Conservation (phyloP, 2,329 filamentous ascomycete species). For the Coleophoma eucalyptorum region DNA sequence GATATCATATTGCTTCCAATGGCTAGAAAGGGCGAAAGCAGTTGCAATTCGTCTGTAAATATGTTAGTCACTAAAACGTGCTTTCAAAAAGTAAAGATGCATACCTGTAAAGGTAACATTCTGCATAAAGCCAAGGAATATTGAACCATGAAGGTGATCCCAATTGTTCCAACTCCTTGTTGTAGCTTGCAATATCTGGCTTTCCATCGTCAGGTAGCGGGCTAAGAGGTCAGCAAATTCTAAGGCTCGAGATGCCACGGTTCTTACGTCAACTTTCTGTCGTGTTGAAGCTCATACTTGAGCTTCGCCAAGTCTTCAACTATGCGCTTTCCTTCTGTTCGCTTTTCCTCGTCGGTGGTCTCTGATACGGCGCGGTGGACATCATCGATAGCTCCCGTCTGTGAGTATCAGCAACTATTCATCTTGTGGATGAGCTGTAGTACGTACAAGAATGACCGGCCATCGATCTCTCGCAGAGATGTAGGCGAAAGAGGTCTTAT, state of each 20-base stretch:
- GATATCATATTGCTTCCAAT: slow-evolving; percentile 90
- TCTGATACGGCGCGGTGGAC: slow-evolving; percentile 71
- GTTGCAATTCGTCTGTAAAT: slow-evolving; percentile 67
- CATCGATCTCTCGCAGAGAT: slow-evolving; percentile 82
- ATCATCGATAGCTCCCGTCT: slow-evolving; percentile 94
- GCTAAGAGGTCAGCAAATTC: slow-evolving; percentile 8
- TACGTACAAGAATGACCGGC: slow-evolving; percentile 80
- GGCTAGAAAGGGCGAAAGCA: slow-evolving; percentile 68
- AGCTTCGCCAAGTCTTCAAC: slow-evolving; percentile 73
- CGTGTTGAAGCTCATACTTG: slow-evolving; percentile 94
- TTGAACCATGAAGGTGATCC: slow-evolving; percentile 78
- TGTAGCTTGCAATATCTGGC: slow-evolving; percentile 70
- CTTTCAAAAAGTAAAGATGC: background rate
- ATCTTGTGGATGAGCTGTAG: no score
- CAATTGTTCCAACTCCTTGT: slow-evolving; percentile 74
- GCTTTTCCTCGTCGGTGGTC: slow-evolving; percentile 52
- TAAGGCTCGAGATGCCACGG: no score
- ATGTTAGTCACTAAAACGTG: slow-evolving; percentile 3
- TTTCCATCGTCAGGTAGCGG: slow-evolving; percentile 27
- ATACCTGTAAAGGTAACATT: slow-evolving; percentile 87
- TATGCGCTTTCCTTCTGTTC: slow-evolving; percentile 81
- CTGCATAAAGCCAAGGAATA: slow-evolving; percentile 82
- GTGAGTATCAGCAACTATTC: slow-evolving; percentile 14
- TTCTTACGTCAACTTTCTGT: slow-evolving; percentile 70
- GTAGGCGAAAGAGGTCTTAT: slow-evolving; percentile 83